Base-by-base conservation (phyloP, 495 filamentous ascomycete species). In the Darksidea phi region DNA sequence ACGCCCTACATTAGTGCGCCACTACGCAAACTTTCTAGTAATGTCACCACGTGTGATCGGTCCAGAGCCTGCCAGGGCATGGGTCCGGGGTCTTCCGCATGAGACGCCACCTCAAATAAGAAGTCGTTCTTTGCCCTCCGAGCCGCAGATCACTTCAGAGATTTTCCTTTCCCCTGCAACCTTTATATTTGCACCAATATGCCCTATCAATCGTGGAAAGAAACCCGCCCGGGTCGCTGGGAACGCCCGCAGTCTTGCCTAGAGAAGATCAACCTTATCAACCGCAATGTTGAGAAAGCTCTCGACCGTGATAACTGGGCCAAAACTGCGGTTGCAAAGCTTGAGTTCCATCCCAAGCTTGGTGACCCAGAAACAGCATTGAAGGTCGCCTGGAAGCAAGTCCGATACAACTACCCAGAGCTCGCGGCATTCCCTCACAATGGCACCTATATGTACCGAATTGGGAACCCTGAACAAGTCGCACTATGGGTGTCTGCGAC, bases 331-430 rank as follows among this genome's bases (percentile, higher is more conserved):
- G 53, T 56, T 18, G 53, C 37, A 13, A 56, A 56, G 24, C 53
- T 56, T n/a, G 53, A 56, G 41, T 56, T 56, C 20, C 11, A 45
- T 23, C 37, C 53, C 25, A 24, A 38, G 4, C 26, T 56, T 32
- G 53, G 53, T n/a, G 53, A 56, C n/a, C 53, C 53, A 13, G 53
- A 25, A 28, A 18, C 41, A 11, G 53, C 53, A 15, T 38, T 56
- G 1, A 25, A 26, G 24, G 32, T 28, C 32, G 53, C 53, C 1
- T 56, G 53, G 53, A 56, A 56, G 42, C 53, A 56, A 56, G 53
- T 56, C 6, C 53, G 53, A 2, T 56, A 56, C 53, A 56, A 56
- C 41, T 56, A 56, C 18, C 53, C 53, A 28, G 53, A 56, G 24
- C 21, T 56, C 23, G 53, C 53, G 6, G 53, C 53, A 3, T 56